A percentile compares a stretch with the other conserved stretches of the same genome.
These are phyloP conservation scores for Phytopythium vexans DNA, from an alignment of 352 stramenopile species.

Conservation along the genomic window DNA sequence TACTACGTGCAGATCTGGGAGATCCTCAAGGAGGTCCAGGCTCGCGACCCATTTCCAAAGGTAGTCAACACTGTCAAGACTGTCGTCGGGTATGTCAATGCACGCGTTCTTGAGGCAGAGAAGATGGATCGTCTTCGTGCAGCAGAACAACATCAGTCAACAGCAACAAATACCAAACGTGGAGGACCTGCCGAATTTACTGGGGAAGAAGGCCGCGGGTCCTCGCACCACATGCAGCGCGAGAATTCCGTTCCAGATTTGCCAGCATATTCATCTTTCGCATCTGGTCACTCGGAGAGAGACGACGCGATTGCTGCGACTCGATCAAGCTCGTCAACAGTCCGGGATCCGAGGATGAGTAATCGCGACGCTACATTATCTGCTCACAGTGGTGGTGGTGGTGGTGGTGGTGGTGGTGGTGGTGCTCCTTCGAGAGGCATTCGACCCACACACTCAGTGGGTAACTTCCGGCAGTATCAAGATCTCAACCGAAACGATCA, in stretches of 20 bases:
- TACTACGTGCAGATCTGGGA: slow-evolving; percentile 88
- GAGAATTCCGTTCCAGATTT: slow-evolving; percentile 36
- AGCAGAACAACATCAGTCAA: slow-evolving; percentile 17
- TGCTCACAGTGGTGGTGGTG: slow-evolving; percentile 3
- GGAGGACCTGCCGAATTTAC: neutral
- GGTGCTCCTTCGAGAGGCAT: slow-evolving; percentile 11
- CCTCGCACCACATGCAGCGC: slow-evolving; percentile 22
- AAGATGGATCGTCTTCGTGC: slow-evolving; percentile 38
- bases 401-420: slow-evolving; percentile 11
- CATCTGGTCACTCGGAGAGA: neutral
- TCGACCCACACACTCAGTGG: slow-evolving; percentile 62
- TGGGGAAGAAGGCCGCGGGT: neutral
- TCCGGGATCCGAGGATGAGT: no score
- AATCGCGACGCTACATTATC: no score
- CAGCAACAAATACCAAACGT: neutral
- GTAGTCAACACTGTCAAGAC: slow-evolving; percentile 59
- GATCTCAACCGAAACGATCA: slow-evolving; percentile 27
- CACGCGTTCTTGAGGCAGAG: slow-evolving; percentile 47
- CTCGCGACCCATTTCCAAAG: slow-evolving; percentile 83
- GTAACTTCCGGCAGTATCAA: slow-evolving; percentile 71
- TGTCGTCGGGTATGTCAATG: slow-evolving; percentile 65
- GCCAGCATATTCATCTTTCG: slow-evolving; percentile 6
- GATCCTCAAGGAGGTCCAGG: slow-evolving; percentile 78
- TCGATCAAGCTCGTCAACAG: neutral
- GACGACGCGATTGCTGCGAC: neutral